Conservation (phyloP, 192 early-diverging fungal species). For the Linnemannia hyalina region DNA sequence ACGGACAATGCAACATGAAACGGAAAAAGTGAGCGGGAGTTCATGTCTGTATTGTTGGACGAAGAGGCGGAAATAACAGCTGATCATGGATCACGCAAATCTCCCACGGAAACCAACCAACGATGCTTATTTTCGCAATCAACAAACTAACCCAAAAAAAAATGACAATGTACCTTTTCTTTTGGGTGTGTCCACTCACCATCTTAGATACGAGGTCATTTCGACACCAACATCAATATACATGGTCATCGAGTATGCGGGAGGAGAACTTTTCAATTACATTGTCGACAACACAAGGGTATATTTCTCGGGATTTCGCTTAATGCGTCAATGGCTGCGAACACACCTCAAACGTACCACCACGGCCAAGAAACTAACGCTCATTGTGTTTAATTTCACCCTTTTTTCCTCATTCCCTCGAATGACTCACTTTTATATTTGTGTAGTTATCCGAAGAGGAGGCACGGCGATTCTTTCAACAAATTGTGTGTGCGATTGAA, state of each 20-base stretch:
- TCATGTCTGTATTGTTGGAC: not conserved
- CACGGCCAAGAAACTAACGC: not conserved
- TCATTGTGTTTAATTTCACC: slow-evolving; percentile 1
- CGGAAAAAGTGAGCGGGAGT: slow-evolving; percentile 8
- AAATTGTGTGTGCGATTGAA: slow-evolving; percentile 94
- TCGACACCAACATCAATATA: slow-evolving; percentile 96
- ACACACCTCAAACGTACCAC: not conserved
- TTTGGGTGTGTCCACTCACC: not conserved
- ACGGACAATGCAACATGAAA: not conserved
- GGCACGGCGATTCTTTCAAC: slow-evolving; percentile 94
- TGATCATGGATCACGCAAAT: slow-evolving; percentile 26
- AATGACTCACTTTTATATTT: slow-evolving; percentile 14
- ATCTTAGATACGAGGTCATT: slow-evolving; percentile 92
- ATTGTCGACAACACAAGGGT: slow-evolving; percentile 83
- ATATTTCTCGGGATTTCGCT: slow-evolving; percentile 12
- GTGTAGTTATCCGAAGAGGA: slow-evolving; percentile 83
- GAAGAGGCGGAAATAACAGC: slow-evolving; percentile 21
- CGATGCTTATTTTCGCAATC: not conserved
- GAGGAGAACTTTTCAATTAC: slow-evolving; percentile 88
- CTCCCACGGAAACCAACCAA: not conserved
- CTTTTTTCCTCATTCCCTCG: not conserved
- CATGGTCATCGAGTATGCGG: slow-evolving; percentile 94
- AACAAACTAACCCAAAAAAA: not conserved
- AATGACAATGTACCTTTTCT: not conserved
- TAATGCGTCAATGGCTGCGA: not conserved